Base-by-base conservation (phyloP, 352 stramenopile species). In the Pythium rishiriense region DNA sequence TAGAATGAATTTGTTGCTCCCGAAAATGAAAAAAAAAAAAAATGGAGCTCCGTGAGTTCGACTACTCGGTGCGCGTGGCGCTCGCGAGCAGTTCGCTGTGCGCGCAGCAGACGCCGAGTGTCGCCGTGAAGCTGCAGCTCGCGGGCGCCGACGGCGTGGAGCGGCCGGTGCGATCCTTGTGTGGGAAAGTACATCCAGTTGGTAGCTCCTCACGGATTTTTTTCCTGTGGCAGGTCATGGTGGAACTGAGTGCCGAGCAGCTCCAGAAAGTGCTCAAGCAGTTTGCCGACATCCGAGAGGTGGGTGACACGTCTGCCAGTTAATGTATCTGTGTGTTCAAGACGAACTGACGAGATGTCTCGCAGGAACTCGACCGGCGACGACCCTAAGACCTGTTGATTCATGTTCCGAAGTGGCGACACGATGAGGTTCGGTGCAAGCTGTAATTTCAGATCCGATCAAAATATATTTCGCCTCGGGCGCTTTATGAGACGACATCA, bases 11-110 rank as follows among this genome's bases (percentile, higher is more conserved):
- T 42, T 53, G 17, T 35, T 17, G n/a, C 29, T 3, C 4, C 0
- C 1, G 24, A 33, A 52, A 29, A 49, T 19, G 26, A 45, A 29
- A 46, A 65, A 58, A 29, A 1, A 59, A 35, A 39, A 56, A 17
- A 9, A 54, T 53, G 61, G 31, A 68, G 64, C 61, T 93, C 48
- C 52, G 39, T 41, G 83, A 91, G 58, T 91, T 90, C 46, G 78
- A 93, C 72, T 90, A 87, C 72, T 93, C 83, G 12, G 75, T 90
- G 73, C 81, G 83, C 53, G 75, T 84, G 52, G 79, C 70, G 35
- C 57, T 93, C 58, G 79, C 81, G 31, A 85, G 74, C 62, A 91
- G 69, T 58, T 58, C 75, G n/a, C 57, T 90, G 46, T 88, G 79
- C 17, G 70, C 72, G n/a, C 67, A 64, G 46, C 62, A 78, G 21